A percentile compares a stretch with the other conserved stretches of the same genome.
These are phyloP conservation scores for Macadamia integrifolia DNA, from an alignment of 164 flowering plant genomes.

Conservation along the genomic window DNA sequence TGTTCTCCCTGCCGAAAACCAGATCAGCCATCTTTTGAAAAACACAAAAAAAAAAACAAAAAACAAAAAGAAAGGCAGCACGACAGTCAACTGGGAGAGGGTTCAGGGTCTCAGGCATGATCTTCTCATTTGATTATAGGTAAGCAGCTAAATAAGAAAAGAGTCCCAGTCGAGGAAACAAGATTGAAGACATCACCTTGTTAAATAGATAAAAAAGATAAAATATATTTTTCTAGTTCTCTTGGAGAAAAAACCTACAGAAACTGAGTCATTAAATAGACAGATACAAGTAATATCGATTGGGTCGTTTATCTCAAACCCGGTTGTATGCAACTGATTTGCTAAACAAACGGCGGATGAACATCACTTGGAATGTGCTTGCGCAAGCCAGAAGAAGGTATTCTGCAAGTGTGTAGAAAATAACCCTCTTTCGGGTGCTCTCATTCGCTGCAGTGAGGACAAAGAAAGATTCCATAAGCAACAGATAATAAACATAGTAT, in stretches of 20 bases:
- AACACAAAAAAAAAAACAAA: too few species aligned
- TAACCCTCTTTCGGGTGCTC: conserved; percentile 84
- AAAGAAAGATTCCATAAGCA: conserved; percentile 1
- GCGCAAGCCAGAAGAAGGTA: conserved; percentile 59
- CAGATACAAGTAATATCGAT: not conserved
- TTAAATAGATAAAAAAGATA: not conserved
- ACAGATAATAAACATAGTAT: not conserved
- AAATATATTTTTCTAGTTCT: not conserved
- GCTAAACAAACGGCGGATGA: conserved; percentile 82
- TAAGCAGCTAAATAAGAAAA: too few species aligned
- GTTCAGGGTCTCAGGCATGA: too few species aligned
- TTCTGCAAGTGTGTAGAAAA: conserved; percentile 73
- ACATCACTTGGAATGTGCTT: conserved; percentile 74
- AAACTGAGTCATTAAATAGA: not conserved
- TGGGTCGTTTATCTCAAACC: conserved; percentile 36
- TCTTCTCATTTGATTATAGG: too few species aligned
- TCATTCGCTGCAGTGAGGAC: conserved; percentile 76
- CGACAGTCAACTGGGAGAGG: too few species aligned
- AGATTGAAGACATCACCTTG: not conserved
- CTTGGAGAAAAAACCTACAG: not conserved
- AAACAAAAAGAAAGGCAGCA: too few species aligned
- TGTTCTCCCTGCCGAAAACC: too few species aligned
- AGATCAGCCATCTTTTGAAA: too few species aligned
- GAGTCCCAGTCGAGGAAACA: not conserved
- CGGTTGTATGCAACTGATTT: conserved; percentile 91